Base-by-base conservation (phyloP, 169 alveolate species). In the Cryptosporidium ryanae region DNA sequence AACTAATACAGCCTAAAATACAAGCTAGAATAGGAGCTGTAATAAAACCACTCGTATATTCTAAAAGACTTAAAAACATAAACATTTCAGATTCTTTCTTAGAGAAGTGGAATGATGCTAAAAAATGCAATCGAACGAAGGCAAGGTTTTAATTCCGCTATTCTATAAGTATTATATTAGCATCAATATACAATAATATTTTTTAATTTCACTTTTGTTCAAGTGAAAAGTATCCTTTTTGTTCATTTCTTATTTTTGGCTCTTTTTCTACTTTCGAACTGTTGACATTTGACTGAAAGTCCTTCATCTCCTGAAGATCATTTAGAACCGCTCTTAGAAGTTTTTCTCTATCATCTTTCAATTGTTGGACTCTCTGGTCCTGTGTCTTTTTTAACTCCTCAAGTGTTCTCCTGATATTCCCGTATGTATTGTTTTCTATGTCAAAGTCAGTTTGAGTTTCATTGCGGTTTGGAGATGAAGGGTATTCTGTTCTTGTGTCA, bases 1-100 rank as follows among this genome's bases (percentile, higher is more conserved):
- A 91, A 54, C 66, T 93, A 25, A 89, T 94, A 10, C 96, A 94
- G 84, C 97, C 97, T 48, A 96, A 95, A 76, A 95, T 95, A 43
- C 65, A 89, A 15, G 43, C 92, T 0, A 90, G 93, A 59, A 94
- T 95, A 23, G 97, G 97, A 18, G 93, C 94, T 4, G 95, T 94
- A 31, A 91, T 94, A 31, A 93, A 92, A 32, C 97, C 97, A 18
- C 64, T 76, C 0, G 64, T 59, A 46, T 32, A 82, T 89, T 29
- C 92, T 84, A 84, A 90, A 57, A 84, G 91, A 17, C 76, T 76
- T 15, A 76, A 59, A 49, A 61, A 76, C 29, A 76, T 76, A 18
- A 32, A 55, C 12, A 54, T 76, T 43, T 76, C 87, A 12, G 87
- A 76, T 48, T 76, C 87, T 17, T 76, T 76, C 63, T 18, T 76